These are phyloP conservation scores for Dioscorea cayenensis DNA, from an alignment of 116 monocot species.

Conservation along the genomic window DNA sequence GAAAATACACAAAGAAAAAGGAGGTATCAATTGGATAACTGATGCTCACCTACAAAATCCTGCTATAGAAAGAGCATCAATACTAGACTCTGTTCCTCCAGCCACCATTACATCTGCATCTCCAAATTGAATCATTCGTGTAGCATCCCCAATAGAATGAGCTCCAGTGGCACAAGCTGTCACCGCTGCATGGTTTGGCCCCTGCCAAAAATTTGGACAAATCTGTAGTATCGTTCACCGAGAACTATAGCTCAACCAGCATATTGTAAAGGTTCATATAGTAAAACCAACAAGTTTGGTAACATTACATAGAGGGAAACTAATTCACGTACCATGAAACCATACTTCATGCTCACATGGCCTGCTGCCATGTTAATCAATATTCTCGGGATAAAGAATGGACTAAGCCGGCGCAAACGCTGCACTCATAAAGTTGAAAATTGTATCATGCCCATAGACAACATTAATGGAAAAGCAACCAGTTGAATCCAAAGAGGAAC, in stretches of 20 bases:
- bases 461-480: background rate
- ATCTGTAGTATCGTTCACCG: background rate
- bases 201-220: slow-evolving; percentile 29
- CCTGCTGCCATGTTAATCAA: slow-evolving; percentile 98
- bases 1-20: background rate
- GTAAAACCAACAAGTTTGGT: background rate
- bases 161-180: slow-evolving; percentile 99
- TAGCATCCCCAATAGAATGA: slow-evolving; percentile 98
- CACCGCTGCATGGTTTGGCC: slow-evolving; percentile 95
- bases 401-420: slow-evolving; percentile 78
- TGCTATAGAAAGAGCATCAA: slow-evolving; percentile 92
- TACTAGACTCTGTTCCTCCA: slow-evolving; percentile 90
- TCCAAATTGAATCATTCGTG: slow-evolving; percentile 96
- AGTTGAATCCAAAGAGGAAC: background rate
- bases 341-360: slow-evolving; percentile 99
- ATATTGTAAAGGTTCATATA: background rate
- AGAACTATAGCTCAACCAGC: background rate
- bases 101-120: slow-evolving; percentile 99
- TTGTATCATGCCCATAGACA: background rate
- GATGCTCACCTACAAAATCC: slow-evolving; percentile 80
- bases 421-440: slow-evolving; percentile 32
- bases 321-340: slow-evolving; percentile 62
- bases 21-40: background rate
- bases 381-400: slow-evolving; percentile 88
- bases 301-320: background rate